Evolutionary conservation across 1,139 yeast genomes (phyloP), one percentile per base, ranked within the genome.

Genomic region (Saccharomycopsis phalli): DNA sequence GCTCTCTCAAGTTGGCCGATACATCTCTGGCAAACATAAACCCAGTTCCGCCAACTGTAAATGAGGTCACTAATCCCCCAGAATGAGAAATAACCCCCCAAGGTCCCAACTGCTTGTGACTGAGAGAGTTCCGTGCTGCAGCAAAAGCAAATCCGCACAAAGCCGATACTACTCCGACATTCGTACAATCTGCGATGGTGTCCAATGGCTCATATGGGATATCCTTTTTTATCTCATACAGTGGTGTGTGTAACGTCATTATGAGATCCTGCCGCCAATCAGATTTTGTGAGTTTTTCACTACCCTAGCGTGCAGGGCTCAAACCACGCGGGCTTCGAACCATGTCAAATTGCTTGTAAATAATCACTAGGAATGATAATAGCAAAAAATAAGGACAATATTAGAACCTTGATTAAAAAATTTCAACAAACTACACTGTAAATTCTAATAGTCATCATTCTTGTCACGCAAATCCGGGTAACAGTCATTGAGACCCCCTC

Each of bases 1-100:
- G 56, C 49, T 64, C 65, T 38, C 71, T 57, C 44, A 69, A 51
- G 51, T 69, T 69, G 38, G 70, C 59, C 10, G 65, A 42, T 2
- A 65, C 61, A 16, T 62, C 51, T 32, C 63, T 62, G 11, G 58
- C 58, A 42, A 66, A 60, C 36, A 60, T 55, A 54, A 56, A 69
- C 17, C 65, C 56, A n/a, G 66, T 59, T 21, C 68, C 68, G 16
- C 51, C 50, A 4, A 47, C 44, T 14, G 53, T 48, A 34, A 51
- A 41, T 4, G 48, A 41, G 4, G 44, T 41, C 29, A 55, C 48
- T 4, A 52, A 43, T 10, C 48, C 41, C 8, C 59, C 57, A 1
- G 61, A 52, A n/a, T 57, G 56, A 20, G 57, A 52, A 33, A 56
- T 23, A 4, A 53, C 45, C 13, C 55, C 54, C 34, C 49, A 31